Evolutionary conservation across 2,329 filamentous ascomycete genomes (phyloP), one percentile per base, ranked within the genome.

Genomic region (Diaporthe vexans): DNA sequence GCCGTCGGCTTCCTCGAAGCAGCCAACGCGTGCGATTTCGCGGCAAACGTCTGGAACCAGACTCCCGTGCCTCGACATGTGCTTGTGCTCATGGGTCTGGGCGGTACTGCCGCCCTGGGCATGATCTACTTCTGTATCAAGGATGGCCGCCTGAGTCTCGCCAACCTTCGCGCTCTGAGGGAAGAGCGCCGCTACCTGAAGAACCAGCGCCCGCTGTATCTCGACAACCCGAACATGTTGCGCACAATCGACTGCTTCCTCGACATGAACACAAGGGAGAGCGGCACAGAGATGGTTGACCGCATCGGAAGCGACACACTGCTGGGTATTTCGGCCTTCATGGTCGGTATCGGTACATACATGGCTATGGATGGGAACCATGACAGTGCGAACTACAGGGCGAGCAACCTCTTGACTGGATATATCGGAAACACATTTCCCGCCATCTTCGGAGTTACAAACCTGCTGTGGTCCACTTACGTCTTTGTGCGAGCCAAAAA

Each of bases 21-120:
- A 2, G 87, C 86, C 71, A 91, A 91, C 77, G 87, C 88, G 0
- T 85, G 85, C 2, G 89, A 91, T 76, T 90, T 90, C 72, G 87
- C 88, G 0, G 89, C 89, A 72, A 90, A 91, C 72, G 85, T 90
- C 1, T 91, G 87, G 87, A 90, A 91, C 76, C 76, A 85, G 1
- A 81, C 85, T 0, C 89, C 88, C 0, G 84, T 89, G 0, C 88
- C 88, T 0, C 76, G 78, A 1, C 86, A 86, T 67, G 88, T 87
- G 11, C 79, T 85, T 0, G 83, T 85, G 0, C 80, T 90, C 6
- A 90, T 91, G 88, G 88, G 82, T 0, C 80, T 90, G 4, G 89
- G 89, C 1, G 89, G 86, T 0, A 84, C 84, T 0, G 75, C 86
- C 2, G 88, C 88, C 0, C 80, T 88, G 0, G 72, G 83, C 3